Percentiles rank a stretch among this genome's conserved stretches.
Evolutionary conservation across 2,329 filamentous ascomycete genomes (phyloP).

Genomic region (Annulohypoxylon truncatum): DNA sequence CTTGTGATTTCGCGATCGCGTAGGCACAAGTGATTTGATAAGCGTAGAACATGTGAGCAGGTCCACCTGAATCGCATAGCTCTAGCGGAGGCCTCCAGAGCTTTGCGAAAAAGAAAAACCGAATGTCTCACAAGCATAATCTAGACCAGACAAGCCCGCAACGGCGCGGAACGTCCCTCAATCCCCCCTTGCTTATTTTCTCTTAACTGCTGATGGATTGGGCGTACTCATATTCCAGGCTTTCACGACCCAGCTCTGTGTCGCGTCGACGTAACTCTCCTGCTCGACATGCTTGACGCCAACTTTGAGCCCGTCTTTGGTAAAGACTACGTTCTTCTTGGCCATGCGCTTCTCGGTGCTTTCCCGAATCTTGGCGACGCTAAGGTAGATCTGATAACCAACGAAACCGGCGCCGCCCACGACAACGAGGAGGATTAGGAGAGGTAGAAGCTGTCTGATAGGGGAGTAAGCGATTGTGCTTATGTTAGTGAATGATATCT

Average conservation of each 20-base stretch:
- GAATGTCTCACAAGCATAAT: conserved; percentile 2
- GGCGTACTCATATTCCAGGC: conserved; percentile 67
- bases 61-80: conserved; percentile 4
- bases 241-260: conserved; percentile 75
- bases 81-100: neutral
- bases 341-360: conserved; percentile 77
- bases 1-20: neutral
- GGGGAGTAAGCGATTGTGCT: conserved; percentile 26
- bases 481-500: conserved; percentile 23
- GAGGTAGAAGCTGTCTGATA: conserved; percentile 70
- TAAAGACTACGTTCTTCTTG: conserved; percentile 79
- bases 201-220: conserved; percentile 50
- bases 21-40: conserved; percentile 7
- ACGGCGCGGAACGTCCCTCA: conserved; percentile 9
- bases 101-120: conserved; percentile 8
- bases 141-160: neutral
- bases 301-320: conserved; percentile 78
- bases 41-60: conserved; percentile 11
- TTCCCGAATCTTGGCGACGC: conserved; percentile 72
- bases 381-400: conserved; percentile 78
- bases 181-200: conserved; percentile 48
- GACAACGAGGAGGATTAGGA: conserved; percentile 71
- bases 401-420: conserved; percentile 71
- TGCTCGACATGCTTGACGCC: conserved; percentile 74
- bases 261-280: conserved; percentile 79